Evolutionary conservation across 1,284 basidiomycete species (phyloP), one percentile per base, ranked within the genome.

Genomic region (Melampsora abietis-canadensis): DNA sequence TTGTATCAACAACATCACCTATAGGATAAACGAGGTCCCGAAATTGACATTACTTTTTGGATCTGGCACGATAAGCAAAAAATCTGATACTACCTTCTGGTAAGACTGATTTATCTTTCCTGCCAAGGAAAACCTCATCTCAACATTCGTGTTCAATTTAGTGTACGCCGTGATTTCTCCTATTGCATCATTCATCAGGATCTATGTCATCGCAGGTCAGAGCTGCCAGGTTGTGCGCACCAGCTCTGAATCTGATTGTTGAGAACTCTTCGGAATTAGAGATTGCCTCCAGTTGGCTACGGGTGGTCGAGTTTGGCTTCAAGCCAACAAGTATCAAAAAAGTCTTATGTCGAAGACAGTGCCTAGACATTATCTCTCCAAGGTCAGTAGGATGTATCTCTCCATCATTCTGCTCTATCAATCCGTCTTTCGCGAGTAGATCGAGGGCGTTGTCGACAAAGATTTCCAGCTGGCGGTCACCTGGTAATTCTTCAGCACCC

Each of bases 361-460:
- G 66, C 59, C 67, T 75, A 15, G 59, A 68, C 73, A 75, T 68
- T 10, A 75, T 75, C 44, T 75, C 73, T n/a, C 73, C 66, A 14
- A 75, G 60, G 17, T 67, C 65, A n/a, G 73, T 75, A 40, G 73
- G 65, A 2, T 46, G 57, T 34, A 75, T 57, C 30, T 34, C 59
- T 0, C 54, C 31, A 51, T 64, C 73, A 27, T 62, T 27, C 40
- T 75, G 63, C 51, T 66, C 72, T 19, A 75, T 75, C 34, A 75
- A 68, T 2, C 60, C 60, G 51, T 75, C 66, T 30, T 68, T 14
- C n/a, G 27, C 44, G 34, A 75, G 44, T 46, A 67, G 37, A 40
- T 75, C 37, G 31, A 75, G 30, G 4, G 73, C 59, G 21, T 66
- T 46, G 30, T 48, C 47, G 21, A 60, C 59, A 37, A 68, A 68